Percentiles rank a stretch among this genome's conserved stretches.
These are phyloP conservation scores for Betula pendula DNA, from an alignment of 306 rosid species.

Conservation along the genomic window DNA sequence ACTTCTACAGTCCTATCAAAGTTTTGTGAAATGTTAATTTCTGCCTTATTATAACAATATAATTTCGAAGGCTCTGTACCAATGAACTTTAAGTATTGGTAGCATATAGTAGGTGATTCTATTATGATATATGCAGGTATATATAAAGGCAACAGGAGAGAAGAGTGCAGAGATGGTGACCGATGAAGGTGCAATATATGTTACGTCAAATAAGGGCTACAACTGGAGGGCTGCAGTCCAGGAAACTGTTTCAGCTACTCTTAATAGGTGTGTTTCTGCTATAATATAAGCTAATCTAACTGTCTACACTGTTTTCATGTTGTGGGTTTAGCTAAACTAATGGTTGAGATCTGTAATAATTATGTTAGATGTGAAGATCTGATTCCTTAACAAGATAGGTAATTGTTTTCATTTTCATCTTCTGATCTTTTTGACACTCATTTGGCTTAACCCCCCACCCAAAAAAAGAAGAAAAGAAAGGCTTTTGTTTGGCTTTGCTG, in stretches of 20 bases:
- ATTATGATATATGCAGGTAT: constrained; percentile 58
- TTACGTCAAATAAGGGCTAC: constrained; percentile 87
- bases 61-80: background rate
- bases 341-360: background rate
- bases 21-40: background rate
- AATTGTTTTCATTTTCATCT: background rate
- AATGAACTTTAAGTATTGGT: background rate
- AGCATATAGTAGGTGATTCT: background rate
- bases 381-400: background rate
- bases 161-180: constrained; percentile 98
- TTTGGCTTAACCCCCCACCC: background rate
- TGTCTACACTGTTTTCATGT: constrained; percentile 8
- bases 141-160: constrained; percentile 88
- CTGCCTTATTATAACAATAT: background rate
- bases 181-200: constrained; percentile 91
- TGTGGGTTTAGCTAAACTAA: background rate
- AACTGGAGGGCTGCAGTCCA: constrained; percentile 98
- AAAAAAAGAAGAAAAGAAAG: no score
- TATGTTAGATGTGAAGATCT: background rate
- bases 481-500: no score
- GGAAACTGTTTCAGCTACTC: constrained; percentile 98
- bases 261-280: constrained; percentile 66
- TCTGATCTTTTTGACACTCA: background rate
- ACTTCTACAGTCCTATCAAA: background rate
- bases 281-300: constrained; percentile 4